A percentile compares a stretch with the other conserved stretches of the same genome.
Evolutionary conservation across 768 basidiomycete species (phyloP).

Genomic region (Hericium erinaceus): DNA sequence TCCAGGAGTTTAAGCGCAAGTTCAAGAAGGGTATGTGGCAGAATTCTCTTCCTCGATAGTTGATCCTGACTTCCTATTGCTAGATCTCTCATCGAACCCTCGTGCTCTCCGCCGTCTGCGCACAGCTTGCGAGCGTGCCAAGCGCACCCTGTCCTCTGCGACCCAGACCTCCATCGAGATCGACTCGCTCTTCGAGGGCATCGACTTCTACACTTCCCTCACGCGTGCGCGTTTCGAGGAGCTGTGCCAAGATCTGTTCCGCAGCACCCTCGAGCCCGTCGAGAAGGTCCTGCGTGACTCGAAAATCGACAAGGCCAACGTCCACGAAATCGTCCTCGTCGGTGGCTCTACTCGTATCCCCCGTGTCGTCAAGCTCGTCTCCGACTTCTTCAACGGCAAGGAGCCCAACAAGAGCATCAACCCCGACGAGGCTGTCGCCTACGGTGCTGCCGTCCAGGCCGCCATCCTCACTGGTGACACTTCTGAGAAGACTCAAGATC

Average conservation of each 20-base stretch:
- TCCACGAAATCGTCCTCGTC: conserved; percentile 96
- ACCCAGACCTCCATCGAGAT: conserved; percentile 97
- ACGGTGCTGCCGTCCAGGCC: conserved; percentile 97
- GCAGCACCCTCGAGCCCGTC: conserved; percentile 86
- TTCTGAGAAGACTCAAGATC: conserved; percentile 94
- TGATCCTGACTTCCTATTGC: conserved; percentile 8
- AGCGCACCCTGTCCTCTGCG: conserved; percentile 95
- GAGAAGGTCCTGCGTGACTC: conserved; percentile 98
- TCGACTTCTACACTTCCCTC: conserved; percentile 97
- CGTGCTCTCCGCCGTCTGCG: conserved; percentile 96
- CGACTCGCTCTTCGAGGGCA: conserved; percentile 94
- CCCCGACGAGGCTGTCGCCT: conserved; percentile 98
- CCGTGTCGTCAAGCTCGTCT: conserved; percentile 93
- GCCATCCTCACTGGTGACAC: conserved; percentile 97
- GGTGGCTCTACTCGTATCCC: conserved; percentile 99
- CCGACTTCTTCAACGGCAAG: conserved; percentile 98
- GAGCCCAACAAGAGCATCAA: conserved; percentile 99
- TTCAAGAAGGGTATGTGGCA: conserved; percentile 75
- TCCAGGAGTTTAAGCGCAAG: conserved; percentile 95
- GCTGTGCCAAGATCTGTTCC: conserved; percentile 92
- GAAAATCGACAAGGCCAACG: conserved; percentile 93
- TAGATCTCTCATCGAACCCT: conserved; percentile 82
- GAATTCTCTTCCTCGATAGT: neutral
- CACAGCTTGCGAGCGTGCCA: conserved; percentile 97
- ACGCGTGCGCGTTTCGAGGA: conserved; percentile 98